phyloP scores from a whole-genome alignment of 140 eudicot species.

The Anethum foeniculum region DNA sequence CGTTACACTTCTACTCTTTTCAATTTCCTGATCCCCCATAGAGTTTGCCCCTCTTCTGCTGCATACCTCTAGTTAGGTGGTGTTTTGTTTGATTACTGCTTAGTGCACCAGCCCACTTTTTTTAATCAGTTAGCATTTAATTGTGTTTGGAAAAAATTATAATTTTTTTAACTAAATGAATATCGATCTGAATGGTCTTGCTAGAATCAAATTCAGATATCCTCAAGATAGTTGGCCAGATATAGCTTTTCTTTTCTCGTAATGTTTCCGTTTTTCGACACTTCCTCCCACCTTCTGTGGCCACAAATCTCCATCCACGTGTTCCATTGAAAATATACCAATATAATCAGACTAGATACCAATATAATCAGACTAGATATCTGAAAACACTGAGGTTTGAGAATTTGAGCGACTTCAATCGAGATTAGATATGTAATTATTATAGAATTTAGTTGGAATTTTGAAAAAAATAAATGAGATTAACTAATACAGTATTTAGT shows the following conservation, averaged over 20 bases:
- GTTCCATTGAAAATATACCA: neutral
- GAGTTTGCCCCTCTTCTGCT: neutral
- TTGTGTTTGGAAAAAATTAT: neutral
- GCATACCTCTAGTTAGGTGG: neutral
- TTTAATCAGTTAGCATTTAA: neutral
- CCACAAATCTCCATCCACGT: too few relatives aligned
- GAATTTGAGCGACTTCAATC: neutral
- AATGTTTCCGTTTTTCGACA: too few relatives aligned
- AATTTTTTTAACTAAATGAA: neutral
- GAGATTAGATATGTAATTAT: neutral
- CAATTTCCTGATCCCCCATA: neutral
- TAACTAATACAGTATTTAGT: neutral
- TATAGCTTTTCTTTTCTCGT: neutral
- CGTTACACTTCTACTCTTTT: conserved; percentile 3
- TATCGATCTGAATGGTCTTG: neutral
- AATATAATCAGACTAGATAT: too few relatives aligned
- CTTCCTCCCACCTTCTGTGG: too few relatives aligned
- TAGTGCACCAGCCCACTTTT: neutral
- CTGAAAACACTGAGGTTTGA: neutral
- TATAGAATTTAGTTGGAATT: neutral
- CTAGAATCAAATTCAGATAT: neutral
- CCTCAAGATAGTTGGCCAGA: neutral
- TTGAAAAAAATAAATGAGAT: too few relatives aligned
- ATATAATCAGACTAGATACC: neutral
- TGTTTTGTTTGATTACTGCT: neutral